A percentile compares a stretch with the other conserved stretches of the same genome.
These are phyloP conservation scores for Fusarium sp. DNA, from an alignment of 2,329 filamentous ascomycete species.

Conservation along the genomic window DNA sequence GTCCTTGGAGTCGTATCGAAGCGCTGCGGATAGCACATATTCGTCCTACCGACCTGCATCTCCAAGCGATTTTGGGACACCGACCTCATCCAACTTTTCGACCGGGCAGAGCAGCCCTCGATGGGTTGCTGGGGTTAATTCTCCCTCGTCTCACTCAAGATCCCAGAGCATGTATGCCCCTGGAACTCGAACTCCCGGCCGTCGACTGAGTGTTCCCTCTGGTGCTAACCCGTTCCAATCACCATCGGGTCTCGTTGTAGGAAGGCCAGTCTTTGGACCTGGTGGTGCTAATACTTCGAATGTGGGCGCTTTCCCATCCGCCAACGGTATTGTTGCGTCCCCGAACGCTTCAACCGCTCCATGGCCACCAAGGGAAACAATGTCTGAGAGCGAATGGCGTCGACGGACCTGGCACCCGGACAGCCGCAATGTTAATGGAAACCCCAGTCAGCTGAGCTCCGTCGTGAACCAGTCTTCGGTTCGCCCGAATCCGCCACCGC, in stretches of 20 bases:
- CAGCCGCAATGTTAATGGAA: conserved; percentile 71
- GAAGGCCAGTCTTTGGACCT: conserved; percentile 66
- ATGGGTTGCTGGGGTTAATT: conserved; percentile 75
- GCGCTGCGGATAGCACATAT: conserved; percentile 72
- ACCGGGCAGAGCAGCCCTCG: conserved; percentile 81
- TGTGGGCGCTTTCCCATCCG: conserved; percentile 64
- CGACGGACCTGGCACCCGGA: conserved; percentile 93
- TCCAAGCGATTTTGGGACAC: conserved; percentile 82
- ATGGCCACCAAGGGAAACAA: conserved; percentile 75
- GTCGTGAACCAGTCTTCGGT: conserved; percentile 76
- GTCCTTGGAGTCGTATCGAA: conserved; percentile 76
- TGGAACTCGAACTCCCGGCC: conserved; percentile 73
- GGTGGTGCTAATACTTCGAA: conserved; percentile 67
- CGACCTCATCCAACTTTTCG: conserved; percentile 85
- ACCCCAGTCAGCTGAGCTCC: conserved; percentile 79
- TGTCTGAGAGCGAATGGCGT: conserved; percentile 80
- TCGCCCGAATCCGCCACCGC: conserved; percentile 66
- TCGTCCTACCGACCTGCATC: conserved; percentile 71
- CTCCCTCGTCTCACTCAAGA: conserved; percentile 78
- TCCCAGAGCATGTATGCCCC: conserved; percentile 77
- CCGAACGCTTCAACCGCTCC: conserved; percentile 74
- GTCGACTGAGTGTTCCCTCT: conserved; percentile 86
- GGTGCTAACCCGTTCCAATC: conserved; percentile 79
- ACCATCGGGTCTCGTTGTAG: conserved; percentile 66
- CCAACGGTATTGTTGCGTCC: conserved; percentile 70